These are phyloP conservation scores for Cladosporium sp. DNA, from an alignment of 2,329 filamentous ascomycete genomes.

Conservation along the genomic window DNA sequence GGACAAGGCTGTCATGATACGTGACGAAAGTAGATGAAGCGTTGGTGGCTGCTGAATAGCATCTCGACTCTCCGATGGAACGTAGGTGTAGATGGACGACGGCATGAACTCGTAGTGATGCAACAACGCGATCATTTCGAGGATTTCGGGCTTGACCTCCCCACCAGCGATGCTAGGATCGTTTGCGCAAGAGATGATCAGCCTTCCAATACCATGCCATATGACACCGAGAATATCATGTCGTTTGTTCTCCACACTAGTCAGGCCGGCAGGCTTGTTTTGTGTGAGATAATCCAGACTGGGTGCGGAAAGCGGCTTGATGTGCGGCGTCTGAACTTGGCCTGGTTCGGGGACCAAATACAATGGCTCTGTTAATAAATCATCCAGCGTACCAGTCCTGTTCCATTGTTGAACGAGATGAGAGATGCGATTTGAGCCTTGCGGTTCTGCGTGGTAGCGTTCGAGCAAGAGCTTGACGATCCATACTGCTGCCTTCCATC, in stretches of 20 bases:
- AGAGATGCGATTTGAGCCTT: background rate
- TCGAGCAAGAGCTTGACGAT: conserved; percentile 41
- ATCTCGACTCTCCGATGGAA: conserved; percentile 29
- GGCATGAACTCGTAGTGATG: conserved; percentile 46
- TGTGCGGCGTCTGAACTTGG: background rate
- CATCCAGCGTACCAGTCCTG: conserved; percentile 15
- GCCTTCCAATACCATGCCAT: conserved; percentile 43
- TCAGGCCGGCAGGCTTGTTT: background rate
- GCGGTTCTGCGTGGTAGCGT: conserved; percentile 16
- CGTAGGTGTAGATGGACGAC: conserved; percentile 40
- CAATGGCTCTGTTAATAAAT: conserved; percentile 14
- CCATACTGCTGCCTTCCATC: conserved; percentile 44
- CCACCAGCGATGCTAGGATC: conserved; percentile 14
- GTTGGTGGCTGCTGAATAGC: conserved; percentile 45
- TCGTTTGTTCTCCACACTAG: conserved; percentile 18
- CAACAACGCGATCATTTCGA: conserved; percentile 45
- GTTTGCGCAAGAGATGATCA: conserved; percentile 35
- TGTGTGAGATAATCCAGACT: conserved; percentile 23
- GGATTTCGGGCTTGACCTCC: conserved; percentile 38
- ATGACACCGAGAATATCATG: conserved; percentile 40
- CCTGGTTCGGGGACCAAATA: background rate
- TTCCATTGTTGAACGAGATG: conserved; percentile 11
- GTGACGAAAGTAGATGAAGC: conserved; percentile 43
- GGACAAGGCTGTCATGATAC: conserved; percentile 46
- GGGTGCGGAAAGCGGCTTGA: background rate